A percentile compares a stretch with the other conserved stretches of the same genome.
Conservation (phyloP, 768 basidiomycete genomes). For the Filobasidium wieringae region DNA sequence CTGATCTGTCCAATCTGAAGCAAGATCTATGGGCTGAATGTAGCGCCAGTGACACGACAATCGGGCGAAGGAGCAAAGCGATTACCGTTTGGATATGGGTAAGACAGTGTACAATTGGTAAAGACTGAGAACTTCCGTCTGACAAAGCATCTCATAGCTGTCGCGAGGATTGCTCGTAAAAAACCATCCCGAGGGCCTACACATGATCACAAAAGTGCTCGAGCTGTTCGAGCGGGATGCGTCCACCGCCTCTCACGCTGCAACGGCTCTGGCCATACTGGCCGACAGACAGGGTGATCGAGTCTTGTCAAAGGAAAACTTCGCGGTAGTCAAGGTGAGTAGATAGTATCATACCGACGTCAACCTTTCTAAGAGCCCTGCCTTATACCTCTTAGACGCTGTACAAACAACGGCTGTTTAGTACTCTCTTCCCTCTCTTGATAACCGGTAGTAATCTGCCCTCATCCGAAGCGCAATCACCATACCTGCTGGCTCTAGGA, state of each 20-base stretch:
- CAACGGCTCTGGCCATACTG: conserved; percentile 59
- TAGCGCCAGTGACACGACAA: background rate
- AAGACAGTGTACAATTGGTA: conserved; percentile 11
- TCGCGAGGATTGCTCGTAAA: conserved; percentile 67
- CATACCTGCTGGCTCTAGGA: conserved; percentile 71
- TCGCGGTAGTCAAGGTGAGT: conserved; percentile 63
- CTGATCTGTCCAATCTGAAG: conserved; percentile 18
- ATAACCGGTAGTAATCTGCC: conserved; percentile 50
- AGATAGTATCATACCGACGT: background rate
- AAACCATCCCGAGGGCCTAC: conserved; percentile 51
- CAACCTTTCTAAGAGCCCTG: background rate
- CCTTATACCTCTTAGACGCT: conserved; percentile 34
- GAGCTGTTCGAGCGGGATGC: conserved; percentile 46
- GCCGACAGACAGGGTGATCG: conserved; percentile 47
- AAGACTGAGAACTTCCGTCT: background rate
- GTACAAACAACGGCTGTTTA: conserved; percentile 50
- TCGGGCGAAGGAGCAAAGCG: conserved; percentile 43
- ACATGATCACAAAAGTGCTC: conserved; percentile 56
- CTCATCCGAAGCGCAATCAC: conserved; percentile 44
- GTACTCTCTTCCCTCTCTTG: conserved; percentile 59
- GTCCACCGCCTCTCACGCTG: conserved; percentile 58
- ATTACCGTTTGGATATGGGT: conserved; percentile 64
- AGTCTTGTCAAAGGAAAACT: conserved; percentile 63
- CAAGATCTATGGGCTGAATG: conserved; percentile 1
- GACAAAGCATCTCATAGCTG: conserved; percentile 45